Evolutionary conservation across 371 early-diverging fungal species (phyloP).

Genomic region (Rhizopus delemar): DNA sequence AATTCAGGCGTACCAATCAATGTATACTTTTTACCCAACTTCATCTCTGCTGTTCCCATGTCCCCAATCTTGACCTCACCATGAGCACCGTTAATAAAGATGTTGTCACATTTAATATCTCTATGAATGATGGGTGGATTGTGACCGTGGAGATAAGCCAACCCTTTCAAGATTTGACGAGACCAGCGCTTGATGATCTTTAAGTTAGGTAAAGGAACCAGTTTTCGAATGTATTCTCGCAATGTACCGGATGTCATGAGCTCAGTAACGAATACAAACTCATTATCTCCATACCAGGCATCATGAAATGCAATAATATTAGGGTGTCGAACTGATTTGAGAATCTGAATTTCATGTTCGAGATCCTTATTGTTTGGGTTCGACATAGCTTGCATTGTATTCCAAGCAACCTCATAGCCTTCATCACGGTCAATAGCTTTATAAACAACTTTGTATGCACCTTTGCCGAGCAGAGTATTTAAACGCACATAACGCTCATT

Average conservation of each 20-base stretch:
- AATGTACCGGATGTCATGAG: constrained; percentile 83
- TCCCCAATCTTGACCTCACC: constrained; percentile 86
- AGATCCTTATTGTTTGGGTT: constrained; percentile 45
- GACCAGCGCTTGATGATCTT: constrained; percentile 73
- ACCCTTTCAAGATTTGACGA: constrained; percentile 72
- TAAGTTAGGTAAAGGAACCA: constrained; percentile 54
- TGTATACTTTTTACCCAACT: constrained; percentile 72
- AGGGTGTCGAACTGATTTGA: constrained; percentile 71
- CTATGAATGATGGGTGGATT: constrained; percentile 82
- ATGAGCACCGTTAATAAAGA: constrained; percentile 80
- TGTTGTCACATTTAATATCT: constrained; percentile 75
- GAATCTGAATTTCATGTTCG: constrained; percentile 70
- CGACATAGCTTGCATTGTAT: constrained; percentile 48
- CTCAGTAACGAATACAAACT: constrained; percentile 80
- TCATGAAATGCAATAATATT: constrained; percentile 78
- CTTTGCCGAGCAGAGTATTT: constrained; percentile 49
- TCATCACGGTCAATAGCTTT: constrained; percentile 82
- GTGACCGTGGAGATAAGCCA: constrained; percentile 75
- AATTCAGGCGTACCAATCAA: constrained; percentile 61
- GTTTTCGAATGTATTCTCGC: constrained; percentile 58
- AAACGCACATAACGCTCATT: constrained; percentile 46
- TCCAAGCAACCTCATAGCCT: constrained; percentile 88
- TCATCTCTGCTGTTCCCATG: constrained; percentile 80
- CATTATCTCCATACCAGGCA: constrained; percentile 63
- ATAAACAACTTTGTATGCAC: constrained; percentile 82